Conservation (phyloP, 306 rosid species). For the cucumber (Cucumis sativus) region Cucumber_9930_V3 NC_026657.2:13240501-13241000, state of each 20-base stretch:
- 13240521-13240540: constrained; percentile 57
- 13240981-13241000: constrained; percentile 93
- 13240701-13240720: constrained; percentile 90
- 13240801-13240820: constrained; percentile 7
- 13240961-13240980: constrained; percentile 67
- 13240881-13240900: constrained; percentile 43
- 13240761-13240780: constrained; percentile 63
- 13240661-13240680: constrained; percentile 65
- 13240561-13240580: constrained; percentile 51
- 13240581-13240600: constrained; percentile 32
- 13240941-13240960: constrained; percentile 21
- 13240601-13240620: constrained; percentile 67
- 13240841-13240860: background rate
- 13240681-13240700: constrained; percentile 81
- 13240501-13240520: constrained; percentile 57
- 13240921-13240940: constrained; percentile 23
- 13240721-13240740: constrained; percentile 55
- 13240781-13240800: constrained; percentile 23
- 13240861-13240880: background rate
- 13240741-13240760: constrained; percentile 74
- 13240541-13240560: constrained; percentile 39
- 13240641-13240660: constrained; percentile 34
- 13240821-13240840: constrained; percentile 7
- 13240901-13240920: constrained; percentile 35
- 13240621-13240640: constrained; percentile 70